Percentiles rank a stretch among this genome's conserved stretches.
These are phyloP conservation scores for Penicillium steckii DNA, from an alignment of 495 filamentous ascomycete species.

Conservation along the genomic window DNA sequence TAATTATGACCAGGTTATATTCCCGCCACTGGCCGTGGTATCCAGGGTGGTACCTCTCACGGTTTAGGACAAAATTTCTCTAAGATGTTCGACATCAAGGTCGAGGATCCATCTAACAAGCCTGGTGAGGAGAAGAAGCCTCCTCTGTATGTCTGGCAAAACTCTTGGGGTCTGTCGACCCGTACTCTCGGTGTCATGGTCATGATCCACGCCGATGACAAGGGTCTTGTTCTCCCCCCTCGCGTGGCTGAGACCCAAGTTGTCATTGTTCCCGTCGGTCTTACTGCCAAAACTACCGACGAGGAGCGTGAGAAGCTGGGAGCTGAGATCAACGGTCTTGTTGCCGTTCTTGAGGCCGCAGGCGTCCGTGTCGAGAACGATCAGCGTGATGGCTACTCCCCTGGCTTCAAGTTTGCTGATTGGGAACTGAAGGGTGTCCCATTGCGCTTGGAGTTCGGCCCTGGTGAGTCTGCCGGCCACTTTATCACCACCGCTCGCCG, in stretches of 20 bases:
- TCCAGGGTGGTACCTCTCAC: slow-evolving; percentile 86
- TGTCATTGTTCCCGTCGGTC: slow-evolving; percentile 88
- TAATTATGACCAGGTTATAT: slow-evolving; percentile 3
- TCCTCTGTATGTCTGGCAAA: slow-evolving; percentile 88
- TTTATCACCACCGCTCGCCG: slow-evolving; percentile 83
- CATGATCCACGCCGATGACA: slow-evolving; percentile 94
- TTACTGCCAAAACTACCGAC: slow-evolving; percentile 78
- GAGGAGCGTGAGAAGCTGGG: slow-evolving; percentile 73
- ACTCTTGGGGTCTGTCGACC: slow-evolving; percentile 97
- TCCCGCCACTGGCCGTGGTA: slow-evolving; percentile 76
- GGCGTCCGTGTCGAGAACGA: slow-evolving; percentile 73
- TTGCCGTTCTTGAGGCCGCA: slow-evolving; percentile 58
- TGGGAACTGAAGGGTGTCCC: slow-evolving; percentile 95
- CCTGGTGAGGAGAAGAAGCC: slow-evolving; percentile 70
- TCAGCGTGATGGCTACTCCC: slow-evolving; percentile 80
- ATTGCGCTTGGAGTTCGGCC: slow-evolving; percentile 90
- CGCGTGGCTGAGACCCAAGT: slow-evolving; percentile 83
- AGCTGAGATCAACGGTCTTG: slow-evolving; percentile 67
- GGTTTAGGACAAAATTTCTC: slow-evolving; percentile 93
- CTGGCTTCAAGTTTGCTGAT: slow-evolving; percentile 97
- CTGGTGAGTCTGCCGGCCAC: slow-evolving; percentile 81
- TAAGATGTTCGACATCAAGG: slow-evolving; percentile 97
- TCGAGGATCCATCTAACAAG: slow-evolving; percentile 83
- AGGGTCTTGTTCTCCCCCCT: slow-evolving; percentile 88
- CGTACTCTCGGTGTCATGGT: slow-evolving; percentile 96